Percentiles rank a stretch among this genome's conserved stretches.
These are phyloP conservation scores for Mycena indigotica DNA, from an alignment of 768 basidiomycete species.

Conservation along the genomic window DNA sequence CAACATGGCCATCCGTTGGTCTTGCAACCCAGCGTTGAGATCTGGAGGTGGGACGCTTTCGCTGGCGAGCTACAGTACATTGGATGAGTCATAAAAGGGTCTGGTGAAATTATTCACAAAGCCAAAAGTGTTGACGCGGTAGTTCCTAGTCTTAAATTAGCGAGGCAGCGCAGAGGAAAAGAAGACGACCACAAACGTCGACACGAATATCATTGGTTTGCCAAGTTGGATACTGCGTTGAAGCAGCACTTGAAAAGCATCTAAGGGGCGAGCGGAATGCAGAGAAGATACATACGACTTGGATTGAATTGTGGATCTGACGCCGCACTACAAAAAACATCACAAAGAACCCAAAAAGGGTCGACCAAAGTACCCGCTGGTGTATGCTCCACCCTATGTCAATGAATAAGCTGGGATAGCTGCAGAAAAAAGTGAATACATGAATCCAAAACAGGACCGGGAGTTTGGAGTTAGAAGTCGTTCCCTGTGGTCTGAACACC, in stretches of 20 bases:
- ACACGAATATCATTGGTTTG: no score
- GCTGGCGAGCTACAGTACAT: constrained; percentile 45
- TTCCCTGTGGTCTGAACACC: constrained; percentile 39
- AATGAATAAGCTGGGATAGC: background rate
- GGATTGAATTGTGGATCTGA: constrained; percentile 47
- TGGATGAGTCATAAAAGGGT: background rate
- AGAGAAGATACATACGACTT: constrained; percentile 38
- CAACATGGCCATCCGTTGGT: constrained; percentile 58
- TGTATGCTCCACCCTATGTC: constrained; percentile 53
- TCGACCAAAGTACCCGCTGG: constrained; percentile 18
- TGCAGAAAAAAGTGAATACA: constrained; percentile 23
- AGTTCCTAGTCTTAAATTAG: no score
- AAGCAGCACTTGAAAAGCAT: constrained; percentile 45
- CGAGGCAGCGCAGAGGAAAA: no score
- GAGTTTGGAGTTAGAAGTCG: constrained; percentile 29
- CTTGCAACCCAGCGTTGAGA: constrained; percentile 60
- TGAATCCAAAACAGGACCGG: constrained; percentile 44
- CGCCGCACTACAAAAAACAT: constrained; percentile 39
- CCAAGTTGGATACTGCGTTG: constrained; percentile 46
- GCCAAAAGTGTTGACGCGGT: constrained; percentile 59
- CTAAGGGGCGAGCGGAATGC: background rate
- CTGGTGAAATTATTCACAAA: constrained; percentile 42
- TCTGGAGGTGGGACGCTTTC: constrained; percentile 45
- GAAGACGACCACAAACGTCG: constrained; percentile 42
- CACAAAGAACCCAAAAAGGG: background rate